phyloP scores from a whole-genome alignment of 2,329 filamentous ascomycete species.

The Pestalotiopsis sp. region DNA sequence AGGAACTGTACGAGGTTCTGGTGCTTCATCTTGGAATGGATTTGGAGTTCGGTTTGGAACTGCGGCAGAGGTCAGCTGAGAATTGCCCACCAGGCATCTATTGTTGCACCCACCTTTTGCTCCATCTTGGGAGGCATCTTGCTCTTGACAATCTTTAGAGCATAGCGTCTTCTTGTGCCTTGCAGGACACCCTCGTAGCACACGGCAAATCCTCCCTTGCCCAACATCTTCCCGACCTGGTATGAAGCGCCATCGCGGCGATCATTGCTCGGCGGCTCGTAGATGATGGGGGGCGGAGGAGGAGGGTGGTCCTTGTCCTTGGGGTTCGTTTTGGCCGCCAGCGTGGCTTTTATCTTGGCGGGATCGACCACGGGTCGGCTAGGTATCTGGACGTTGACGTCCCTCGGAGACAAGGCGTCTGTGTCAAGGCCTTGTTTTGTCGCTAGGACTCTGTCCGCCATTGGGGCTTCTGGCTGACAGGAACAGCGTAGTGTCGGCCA shows the following conservation, averaged over 20 bases:
- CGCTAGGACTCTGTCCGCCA: constrained; percentile 49
- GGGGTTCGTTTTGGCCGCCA: constrained; percentile 28
- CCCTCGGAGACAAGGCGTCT: constrained; percentile 65
- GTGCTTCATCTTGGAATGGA: constrained; percentile 97
- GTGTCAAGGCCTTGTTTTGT: constrained; percentile 54
- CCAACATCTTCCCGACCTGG: constrained; percentile 71
- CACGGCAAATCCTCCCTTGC: constrained; percentile 81
- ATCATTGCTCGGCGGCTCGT: constrained; percentile 66
- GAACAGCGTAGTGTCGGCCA: constrained; percentile 9
- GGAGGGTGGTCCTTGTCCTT: constrained; percentile 68
- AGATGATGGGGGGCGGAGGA: constrained; percentile 60
- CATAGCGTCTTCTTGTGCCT: constrained; percentile 67
- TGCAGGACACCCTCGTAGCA: constrained; percentile 73
- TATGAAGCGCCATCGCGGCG: constrained; percentile 71
- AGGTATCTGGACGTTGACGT: constrained; percentile 60
- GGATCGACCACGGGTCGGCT: constrained; percentile 32
- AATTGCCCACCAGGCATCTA: not conserved
- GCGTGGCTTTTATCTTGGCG: constrained; percentile 52
- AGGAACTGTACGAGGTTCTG: constrained; percentile 95
- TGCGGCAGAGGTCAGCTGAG: constrained; percentile 24
- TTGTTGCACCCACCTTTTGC: constrained; percentile 63
- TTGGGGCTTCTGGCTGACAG: constrained; percentile 23
- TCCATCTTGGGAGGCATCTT: constrained; percentile 82
- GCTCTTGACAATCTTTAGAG: constrained; percentile 81
- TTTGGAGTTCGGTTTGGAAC: constrained; percentile 86